Conservation (phyloP, 805 yeast species). For the Kregervanrija delftensis region DNA sequence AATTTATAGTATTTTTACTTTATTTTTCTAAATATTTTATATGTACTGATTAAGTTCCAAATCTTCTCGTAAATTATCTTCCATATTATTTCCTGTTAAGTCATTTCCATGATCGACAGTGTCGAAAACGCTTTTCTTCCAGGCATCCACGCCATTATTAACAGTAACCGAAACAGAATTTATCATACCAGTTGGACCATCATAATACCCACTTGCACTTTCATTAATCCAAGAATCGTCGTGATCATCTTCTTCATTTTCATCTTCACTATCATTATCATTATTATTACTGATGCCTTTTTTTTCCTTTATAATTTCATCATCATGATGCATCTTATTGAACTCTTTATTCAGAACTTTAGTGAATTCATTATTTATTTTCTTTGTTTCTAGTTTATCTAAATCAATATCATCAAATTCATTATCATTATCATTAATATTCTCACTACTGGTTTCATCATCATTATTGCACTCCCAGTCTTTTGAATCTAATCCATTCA, state of each 20-base stretch:
- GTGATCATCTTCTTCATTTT: constrained; percentile 12
- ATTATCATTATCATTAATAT: neutral
- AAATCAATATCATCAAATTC: constrained; percentile 4
- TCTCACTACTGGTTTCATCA: constrained; percentile 11
- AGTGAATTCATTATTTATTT: constrained; percentile 16
- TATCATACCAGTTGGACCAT: constrained; percentile 69
- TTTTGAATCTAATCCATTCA: constrained; percentile 18
- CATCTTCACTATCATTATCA: neutral
- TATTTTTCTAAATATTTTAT: too few relatives aligned
- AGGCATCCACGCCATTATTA: constrained; percentile 19
- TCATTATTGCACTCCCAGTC: constrained; percentile 15
- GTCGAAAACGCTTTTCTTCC: constrained; percentile 17
- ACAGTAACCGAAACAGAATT: constrained; percentile 51
- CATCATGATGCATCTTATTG: constrained; percentile 20
- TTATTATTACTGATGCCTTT: neutral
- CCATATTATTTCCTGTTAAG: neutral
- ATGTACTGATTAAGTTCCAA: too few relatives aligned
- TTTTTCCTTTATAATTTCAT: neutral
- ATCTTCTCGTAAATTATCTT: too few relatives aligned
- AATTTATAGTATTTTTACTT: too few relatives aligned
- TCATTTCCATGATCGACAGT: constrained; percentile 1
- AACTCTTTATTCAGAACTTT: constrained; percentile 27
- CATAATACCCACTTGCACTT: constrained; percentile 33
- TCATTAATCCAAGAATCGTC: constrained; percentile 50
- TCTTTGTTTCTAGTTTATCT: constrained; percentile 7